Base-by-base conservation (phyloP, 2,329 filamentous ascomycete species). In the Calycina marina region DNA sequence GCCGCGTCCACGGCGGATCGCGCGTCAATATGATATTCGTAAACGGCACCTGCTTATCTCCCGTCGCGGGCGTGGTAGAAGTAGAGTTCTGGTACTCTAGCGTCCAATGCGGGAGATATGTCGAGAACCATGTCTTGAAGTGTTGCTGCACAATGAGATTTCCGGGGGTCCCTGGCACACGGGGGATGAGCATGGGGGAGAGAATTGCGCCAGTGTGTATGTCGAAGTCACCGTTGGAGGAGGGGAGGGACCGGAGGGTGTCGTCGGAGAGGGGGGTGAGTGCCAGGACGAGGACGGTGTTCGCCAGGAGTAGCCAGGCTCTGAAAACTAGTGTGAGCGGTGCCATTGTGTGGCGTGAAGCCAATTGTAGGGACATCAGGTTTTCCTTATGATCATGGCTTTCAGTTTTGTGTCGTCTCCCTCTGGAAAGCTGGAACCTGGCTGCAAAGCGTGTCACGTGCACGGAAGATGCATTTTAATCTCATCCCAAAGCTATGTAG, bases 21-120 rank as follows among this genome's bases (percentile, higher is more conserved):
- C 86, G 72, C 20, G 74, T 78, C 36, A 88, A 75, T 38, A 96
- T 80, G 35, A 96, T 63, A 52, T 94, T 98, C 33, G 71, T 63
- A 53, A 98, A 96, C 0, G 84, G 83, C 0, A 96, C 62, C 5
- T 81, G 65, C 34, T 65, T 64, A 36, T 73, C 64, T 4, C 75
- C 74, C 0, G 79, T 82, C 0, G 71, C 70, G 0, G 88, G 88
- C 0, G 88, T 96, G 42, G 66, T 79, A 16, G 76, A 70, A 0
- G 83, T 88, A n/a, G 81, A 85, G 57, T 96, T 96, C 51, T 98
- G 88, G 59, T 83, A 82, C 29, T 76, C 66, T 26, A 93, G 54
- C 4, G 61, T 67, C 90, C 90, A 98, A 20, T 69, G 60, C 1
- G 88, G 85, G 14, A 96, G 69, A 12, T 74, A 62, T 4, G 61